Conservation (phyloP, 345 rosid genomes). For the Moricandia moricandioides region DNA sequence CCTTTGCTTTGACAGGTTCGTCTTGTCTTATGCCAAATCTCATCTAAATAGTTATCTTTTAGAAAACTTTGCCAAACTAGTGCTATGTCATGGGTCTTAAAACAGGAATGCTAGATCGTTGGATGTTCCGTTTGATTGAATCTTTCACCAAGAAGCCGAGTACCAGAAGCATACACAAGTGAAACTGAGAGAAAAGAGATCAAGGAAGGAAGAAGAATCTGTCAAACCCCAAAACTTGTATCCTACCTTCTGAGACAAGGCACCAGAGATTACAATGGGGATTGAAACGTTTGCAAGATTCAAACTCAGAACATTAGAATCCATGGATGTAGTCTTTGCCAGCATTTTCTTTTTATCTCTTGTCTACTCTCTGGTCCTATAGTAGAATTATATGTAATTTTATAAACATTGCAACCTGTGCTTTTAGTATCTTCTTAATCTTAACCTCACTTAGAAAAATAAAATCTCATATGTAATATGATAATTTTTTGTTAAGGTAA, state of each 20-base stretch:
- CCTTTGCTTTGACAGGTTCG: conserved; percentile 96
- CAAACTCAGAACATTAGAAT: conserved; percentile 7
- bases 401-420: neutral
- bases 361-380: conserved; percentile 12
- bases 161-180: conserved; percentile 28
- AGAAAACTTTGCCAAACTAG: neutral
- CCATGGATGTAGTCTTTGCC: conserved; percentile 18
- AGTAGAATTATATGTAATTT: conserved; percentile 27
- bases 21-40: neutral
- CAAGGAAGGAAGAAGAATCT: conserved; percentile 19
- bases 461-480: neutral
- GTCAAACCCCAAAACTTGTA: neutral
- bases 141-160: conserved; percentile 48
- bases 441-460: neutral
- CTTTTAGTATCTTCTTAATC: neutral
- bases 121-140: conserved; percentile 87
- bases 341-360: neutral
- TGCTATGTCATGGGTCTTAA: neutral
- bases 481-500: neutral
- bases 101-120: conserved; percentile 95
- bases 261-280: conserved; percentile 2
- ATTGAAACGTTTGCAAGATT: conserved; percentile 17
- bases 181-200: conserved; percentile 1
- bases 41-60: neutral
- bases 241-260: conserved; percentile 19